phyloP scores from a whole-genome alignment of 345 rosid species.

The Theobroma cacao region DNA sequence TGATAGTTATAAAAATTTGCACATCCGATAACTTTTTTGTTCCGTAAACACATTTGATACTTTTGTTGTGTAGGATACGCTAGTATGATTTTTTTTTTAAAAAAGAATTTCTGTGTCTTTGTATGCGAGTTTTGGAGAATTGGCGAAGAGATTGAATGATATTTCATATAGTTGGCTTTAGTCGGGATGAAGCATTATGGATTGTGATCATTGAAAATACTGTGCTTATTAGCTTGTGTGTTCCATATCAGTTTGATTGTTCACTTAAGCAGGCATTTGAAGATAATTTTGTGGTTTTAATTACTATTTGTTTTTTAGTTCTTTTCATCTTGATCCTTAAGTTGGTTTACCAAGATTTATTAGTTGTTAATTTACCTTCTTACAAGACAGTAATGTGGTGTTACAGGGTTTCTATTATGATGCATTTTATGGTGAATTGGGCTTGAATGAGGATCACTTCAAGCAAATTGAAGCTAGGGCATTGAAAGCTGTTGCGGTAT shows the following conservation, averaged over 20 bases:
- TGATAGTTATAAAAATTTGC: neutral
- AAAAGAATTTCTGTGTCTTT: neutral
- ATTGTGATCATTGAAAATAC: neutral
- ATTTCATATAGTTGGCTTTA: neutral
- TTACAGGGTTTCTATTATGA: slow-evolving; percentile 97
- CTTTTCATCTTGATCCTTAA: slow-evolving; percentile 1
- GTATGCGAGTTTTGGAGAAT: neutral
- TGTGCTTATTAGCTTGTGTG: neutral
- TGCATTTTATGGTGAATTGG: slow-evolving; percentile 85
- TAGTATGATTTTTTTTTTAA: neutral
- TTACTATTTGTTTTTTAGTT: neutral
- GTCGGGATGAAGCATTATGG: neutral
- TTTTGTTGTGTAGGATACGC: neutral
- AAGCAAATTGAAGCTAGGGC: slow-evolving; percentile 73
- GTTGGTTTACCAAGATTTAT: neutral
- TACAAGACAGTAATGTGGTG: slow-evolving; percentile 13
- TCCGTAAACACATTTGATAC: neutral
- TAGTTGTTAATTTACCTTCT: neutral
- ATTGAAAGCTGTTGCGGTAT: slow-evolving; percentile 70
- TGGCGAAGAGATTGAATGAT: neutral
- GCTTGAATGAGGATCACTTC: slow-evolving; percentile 86
- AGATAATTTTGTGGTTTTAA: neutral
- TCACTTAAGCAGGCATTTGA: neutral
- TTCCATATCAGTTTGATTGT: neutral
- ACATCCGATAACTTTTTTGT: neutral